Percentiles rank a stretch among this genome's conserved stretches.
Conservation (phyloP, 306 rosid species). For the Calophaca sinica region DNA sequence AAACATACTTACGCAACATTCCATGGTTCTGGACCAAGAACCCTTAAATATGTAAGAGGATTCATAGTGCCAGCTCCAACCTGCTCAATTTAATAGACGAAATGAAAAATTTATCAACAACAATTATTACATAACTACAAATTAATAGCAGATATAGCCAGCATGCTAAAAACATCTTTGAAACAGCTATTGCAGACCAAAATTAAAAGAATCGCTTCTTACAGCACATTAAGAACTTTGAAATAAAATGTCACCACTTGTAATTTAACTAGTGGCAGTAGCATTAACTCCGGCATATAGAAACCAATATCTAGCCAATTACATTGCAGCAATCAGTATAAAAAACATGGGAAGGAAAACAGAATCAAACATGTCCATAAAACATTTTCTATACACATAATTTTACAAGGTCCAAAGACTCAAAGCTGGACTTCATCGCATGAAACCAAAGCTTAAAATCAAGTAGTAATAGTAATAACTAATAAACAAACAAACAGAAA, state of each 20-base stretch:
- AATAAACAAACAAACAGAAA: background rate
- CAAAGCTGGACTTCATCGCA: background rate
- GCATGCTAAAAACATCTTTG: background rate
- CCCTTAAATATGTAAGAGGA: slow-evolving; percentile 94
- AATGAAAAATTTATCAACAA: slow-evolving; percentile 37
- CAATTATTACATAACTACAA: background rate
- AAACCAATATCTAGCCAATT: background rate
- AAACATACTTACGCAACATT: slow-evolving; percentile 95
- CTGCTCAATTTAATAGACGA: slow-evolving; percentile 55
- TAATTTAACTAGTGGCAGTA: slow-evolving; percentile 3
- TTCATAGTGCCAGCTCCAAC: slow-evolving; percentile 99
- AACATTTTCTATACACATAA: background rate
- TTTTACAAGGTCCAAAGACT: background rate
- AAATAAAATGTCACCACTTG: background rate
- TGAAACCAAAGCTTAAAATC: slow-evolving; percentile 8
- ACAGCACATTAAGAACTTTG: background rate
- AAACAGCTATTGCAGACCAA: slow-evolving; percentile 10
- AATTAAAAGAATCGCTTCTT: background rate
- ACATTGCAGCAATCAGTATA: background rate
- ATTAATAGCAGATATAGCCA: slow-evolving; percentile 1
- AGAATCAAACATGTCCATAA: background rate
- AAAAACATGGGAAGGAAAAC: background rate
- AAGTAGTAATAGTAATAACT: background rate
- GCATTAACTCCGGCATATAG: slow-evolving; percentile 6
- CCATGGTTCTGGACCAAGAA: slow-evolving; percentile 99